phyloP scores from a whole-genome alignment of 2,329 filamentous ascomycete species.

The Talaromyces sp. region DNA sequence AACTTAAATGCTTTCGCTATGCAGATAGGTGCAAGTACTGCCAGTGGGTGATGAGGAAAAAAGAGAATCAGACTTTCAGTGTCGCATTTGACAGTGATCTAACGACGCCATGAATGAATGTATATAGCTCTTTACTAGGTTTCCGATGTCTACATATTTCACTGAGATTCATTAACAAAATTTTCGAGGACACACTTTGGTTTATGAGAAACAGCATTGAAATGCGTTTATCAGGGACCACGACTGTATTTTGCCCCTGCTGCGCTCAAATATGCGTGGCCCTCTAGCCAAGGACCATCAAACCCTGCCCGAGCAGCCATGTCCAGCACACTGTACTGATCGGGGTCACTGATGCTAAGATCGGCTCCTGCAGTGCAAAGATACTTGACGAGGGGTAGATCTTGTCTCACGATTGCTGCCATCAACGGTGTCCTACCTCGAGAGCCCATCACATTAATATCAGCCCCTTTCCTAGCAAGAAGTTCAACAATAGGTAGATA shows the following conservation, averaged over 20 bases:
- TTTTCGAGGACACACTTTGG: background rate
- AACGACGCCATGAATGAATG: background rate
- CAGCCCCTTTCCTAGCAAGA: conserved; percentile 21
- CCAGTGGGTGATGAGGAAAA: conserved; percentile 22
- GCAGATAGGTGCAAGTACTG: conserved; percentile 48
- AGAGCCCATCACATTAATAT: conserved; percentile 19
- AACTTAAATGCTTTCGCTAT: conserved; percentile 65
- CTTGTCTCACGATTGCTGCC: background rate
- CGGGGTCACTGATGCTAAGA: background rate
- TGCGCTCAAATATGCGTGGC: background rate
- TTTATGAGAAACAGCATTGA: background rate
- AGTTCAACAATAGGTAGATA: conserved; percentile 18
- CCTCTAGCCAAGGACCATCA: conserved; percentile 8
- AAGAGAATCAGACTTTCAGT: background rate
- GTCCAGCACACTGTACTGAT: conserved; percentile 5
- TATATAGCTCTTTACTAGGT: background rate
- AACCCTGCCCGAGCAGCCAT: background rate
- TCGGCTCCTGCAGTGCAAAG: conserved; percentile 1
- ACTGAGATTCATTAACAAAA: background rate
- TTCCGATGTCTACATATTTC: background rate
- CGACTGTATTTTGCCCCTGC: conserved; percentile 2
- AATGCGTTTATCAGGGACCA: background rate
- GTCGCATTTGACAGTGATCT: background rate
- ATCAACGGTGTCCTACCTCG: conserved; percentile 9
- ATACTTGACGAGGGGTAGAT: conserved; percentile 4